Evolutionary conservation across 306 rosid genomes (phyloP), one percentile per base, ranked within the genome.

Genomic region (Vicia sativa): DNA sequence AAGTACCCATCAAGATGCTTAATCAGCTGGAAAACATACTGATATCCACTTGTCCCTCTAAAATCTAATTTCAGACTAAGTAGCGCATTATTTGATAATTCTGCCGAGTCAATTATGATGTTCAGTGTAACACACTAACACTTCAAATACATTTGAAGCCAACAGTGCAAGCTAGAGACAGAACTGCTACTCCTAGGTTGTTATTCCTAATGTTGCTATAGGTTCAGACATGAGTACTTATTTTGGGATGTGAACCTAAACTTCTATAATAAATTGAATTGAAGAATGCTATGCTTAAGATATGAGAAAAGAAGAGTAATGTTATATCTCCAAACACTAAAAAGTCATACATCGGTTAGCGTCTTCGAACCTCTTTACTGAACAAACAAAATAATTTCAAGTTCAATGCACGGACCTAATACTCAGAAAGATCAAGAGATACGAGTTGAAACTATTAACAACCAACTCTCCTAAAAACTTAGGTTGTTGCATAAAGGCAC

Each of bases 1-100:
- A 10, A 56, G 73, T 31, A 65, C 25, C 59, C 66, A 65, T 58
- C 42, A 42, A 61, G 70, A 75, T 70, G 48, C 50, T 26, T 52
- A 59, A 38, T 11, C 28, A 43, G 55, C 54, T 26, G 43, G 53
- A 65, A 70, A 67, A 61, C 58, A 58, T 35, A 70, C 49, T 68
- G 75, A 6, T 42, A 64, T 67, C 60, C 39, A 46, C 45, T 57
- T 46, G 69, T 52, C 14, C 61, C 14, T 42, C 49, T 14, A n/a
- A 58, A 19, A 64, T 64, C 49, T 25, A 18, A 54, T 26, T 43
- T 39, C 15, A 62, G 3, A 49, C 18, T 11, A 25, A 62, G 15
- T 54, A 45, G 58, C 23, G 60, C 29, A 49, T 38, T 63, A 7
- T 64, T 25, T 63, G 63, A 37, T n/a, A 46, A 29, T 48, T 34